phyloP scores from a whole-genome alignment of 2,329 filamentous ascomycete species.

The Calonectria pseudoturangicola region DNA sequence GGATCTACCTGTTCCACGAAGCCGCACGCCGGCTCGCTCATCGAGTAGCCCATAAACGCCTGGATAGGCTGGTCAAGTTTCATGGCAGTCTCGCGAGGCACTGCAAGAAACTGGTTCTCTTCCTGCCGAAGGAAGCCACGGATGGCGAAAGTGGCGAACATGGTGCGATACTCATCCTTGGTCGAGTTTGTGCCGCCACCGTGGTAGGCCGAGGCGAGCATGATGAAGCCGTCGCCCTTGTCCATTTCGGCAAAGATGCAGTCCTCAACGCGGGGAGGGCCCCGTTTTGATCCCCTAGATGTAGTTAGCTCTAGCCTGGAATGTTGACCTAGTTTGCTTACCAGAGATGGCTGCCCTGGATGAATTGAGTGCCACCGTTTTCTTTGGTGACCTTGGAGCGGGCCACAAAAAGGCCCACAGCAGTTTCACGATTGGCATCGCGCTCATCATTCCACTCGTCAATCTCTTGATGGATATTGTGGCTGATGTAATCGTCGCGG shows the following conservation, averaged over 20 bases:
- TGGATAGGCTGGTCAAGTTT: conserved; percentile 39
- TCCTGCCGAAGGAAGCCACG: conserved; percentile 43
- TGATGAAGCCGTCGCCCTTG: conserved; percentile 44
- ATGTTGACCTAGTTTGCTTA: neutral
- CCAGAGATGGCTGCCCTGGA: conserved; percentile 43
- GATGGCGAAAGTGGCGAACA: conserved; percentile 38
- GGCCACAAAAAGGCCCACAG: conserved; percentile 34
- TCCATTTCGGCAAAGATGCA: conserved; percentile 44
- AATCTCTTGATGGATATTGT: conserved; percentile 35
- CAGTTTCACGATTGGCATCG: conserved; percentile 31
- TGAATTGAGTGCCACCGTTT: conserved; percentile 45
- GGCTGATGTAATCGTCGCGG: conserved; percentile 45
- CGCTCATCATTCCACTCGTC: conserved; percentile 31
- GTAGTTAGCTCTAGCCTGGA: neutral
- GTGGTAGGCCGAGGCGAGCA: conserved; percentile 44
- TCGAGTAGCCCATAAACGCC: conserved; percentile 42
- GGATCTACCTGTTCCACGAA: conserved; percentile 45
- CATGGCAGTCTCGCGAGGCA: conserved; percentile 24
- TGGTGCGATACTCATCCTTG: conserved; percentile 34
- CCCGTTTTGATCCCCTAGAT: conserved; percentile 24
- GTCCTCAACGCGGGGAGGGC: conserved; percentile 35
- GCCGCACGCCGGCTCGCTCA: conserved; percentile 45
- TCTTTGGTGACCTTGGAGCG: conserved; percentile 33
- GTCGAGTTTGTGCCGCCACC: conserved; percentile 41
- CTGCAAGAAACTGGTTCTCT: conserved; percentile 44